These are phyloP conservation scores for Coccomyxa subellipsoidea DNA, from an alignment of 163 green algal genomes.

Conservation along the genomic window DNA sequence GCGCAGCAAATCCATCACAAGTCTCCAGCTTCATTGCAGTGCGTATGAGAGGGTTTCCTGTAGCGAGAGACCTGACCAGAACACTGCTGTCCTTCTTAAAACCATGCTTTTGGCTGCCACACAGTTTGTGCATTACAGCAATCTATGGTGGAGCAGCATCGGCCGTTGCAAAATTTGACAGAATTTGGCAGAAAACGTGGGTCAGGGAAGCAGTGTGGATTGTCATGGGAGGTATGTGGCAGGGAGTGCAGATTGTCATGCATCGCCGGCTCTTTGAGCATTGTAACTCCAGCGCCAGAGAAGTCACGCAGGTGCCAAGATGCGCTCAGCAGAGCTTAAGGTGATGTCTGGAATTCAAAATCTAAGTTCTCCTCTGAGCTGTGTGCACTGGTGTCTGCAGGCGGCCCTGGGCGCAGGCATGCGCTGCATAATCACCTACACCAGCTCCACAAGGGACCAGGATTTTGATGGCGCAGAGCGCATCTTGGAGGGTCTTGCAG, in stretches of 20 bases:
- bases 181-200: neutral
- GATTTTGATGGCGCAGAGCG: slow-evolving; percentile 63
- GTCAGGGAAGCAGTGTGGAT: no score
- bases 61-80: no score
- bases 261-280: no score
- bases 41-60: no score
- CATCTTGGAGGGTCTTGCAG: slow-evolving; percentile 38
- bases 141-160: neutral
- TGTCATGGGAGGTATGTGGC: no score
- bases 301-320: no score
- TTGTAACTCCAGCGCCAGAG: no score
- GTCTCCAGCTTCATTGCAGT: neutral
- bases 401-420: slow-evolving; percentile 86
- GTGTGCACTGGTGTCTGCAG: slow-evolving; percentile 21
- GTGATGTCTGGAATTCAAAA: neutral
- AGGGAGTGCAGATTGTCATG: no score
- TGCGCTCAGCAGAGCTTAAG: neutral
- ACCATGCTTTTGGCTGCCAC: neutral
- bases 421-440: slow-evolving; percentile 91
- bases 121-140: neutral
- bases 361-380: no score
- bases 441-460: slow-evolving; percentile 59
- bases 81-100: no score
- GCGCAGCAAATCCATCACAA: neutral
- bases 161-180: neutral